Evolutionary conservation across 1,139 yeast genomes (phyloP).

Genomic region (Lodderomyces metapsilosis): DNA sequence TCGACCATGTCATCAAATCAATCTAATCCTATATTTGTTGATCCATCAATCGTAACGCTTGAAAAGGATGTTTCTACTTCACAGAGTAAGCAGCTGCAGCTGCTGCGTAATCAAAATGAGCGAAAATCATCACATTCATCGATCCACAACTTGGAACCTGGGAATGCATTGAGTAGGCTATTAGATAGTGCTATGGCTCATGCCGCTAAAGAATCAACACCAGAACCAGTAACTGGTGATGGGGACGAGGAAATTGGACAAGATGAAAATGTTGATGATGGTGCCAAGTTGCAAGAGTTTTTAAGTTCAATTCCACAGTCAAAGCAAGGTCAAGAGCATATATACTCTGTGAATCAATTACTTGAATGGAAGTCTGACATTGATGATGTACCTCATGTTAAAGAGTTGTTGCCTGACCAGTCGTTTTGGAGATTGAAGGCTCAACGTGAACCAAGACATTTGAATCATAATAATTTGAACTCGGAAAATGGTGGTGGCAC

Average conservation of each 20-base stretch:
- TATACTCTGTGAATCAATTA: slow-evolving; percentile 42
- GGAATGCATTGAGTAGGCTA: slow-evolving; percentile 42
- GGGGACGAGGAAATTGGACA: not conserved
- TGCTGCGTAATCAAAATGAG: slow-evolving; percentile 3
- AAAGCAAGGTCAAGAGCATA: slow-evolving; percentile 17
- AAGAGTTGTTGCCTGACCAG: slow-evolving; percentile 37
- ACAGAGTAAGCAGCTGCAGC: no score
- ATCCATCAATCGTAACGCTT: slow-evolving; percentile 33
- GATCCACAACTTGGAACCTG: slow-evolving; percentile 24
- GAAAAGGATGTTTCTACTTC: slow-evolving; percentile 11
- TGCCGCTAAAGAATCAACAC: slow-evolving; percentile 49
- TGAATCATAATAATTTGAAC: slow-evolving; percentile 8
- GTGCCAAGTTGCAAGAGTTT: slow-evolving; percentile 3
- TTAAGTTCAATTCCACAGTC: slow-evolving; percentile 14
- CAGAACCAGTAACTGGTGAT: slow-evolving; percentile 23
- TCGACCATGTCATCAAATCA: slow-evolving; percentile 10
- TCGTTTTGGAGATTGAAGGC: slow-evolving; percentile 39
- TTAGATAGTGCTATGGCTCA: slow-evolving; percentile 46
- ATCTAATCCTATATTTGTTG: slow-evolving; percentile 27
- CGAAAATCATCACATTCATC: slow-evolving; percentile 7
- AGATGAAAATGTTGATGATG: not conserved
- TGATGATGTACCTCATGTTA: slow-evolving; percentile 24
- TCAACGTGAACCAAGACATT: slow-evolving; percentile 9
- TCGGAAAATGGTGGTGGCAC: slow-evolving; percentile 5
- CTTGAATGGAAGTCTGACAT: slow-evolving; percentile 37